Percentiles rank a stretch among this genome's conserved stretches.
Evolutionary conservation across 2,329 filamentous ascomycete genomes (phyloP).

Genomic region (Trichocomaceae sp.): DNA sequence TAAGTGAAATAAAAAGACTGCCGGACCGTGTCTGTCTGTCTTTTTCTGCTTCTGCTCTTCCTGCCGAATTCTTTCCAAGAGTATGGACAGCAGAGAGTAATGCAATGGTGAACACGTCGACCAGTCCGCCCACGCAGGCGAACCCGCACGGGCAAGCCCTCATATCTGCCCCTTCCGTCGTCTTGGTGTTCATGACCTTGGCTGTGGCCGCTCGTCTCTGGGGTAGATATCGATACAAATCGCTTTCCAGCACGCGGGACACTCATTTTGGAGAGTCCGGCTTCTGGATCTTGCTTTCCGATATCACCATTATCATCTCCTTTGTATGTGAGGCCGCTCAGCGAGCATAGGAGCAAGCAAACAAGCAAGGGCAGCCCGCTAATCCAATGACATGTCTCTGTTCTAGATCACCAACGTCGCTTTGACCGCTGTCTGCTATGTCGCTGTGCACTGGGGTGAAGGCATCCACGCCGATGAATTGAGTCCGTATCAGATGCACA

Average conservation of each 20-base stretch:
- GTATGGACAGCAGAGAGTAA: background rate
- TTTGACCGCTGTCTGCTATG: conserved; percentile 2
- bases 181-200: background rate
- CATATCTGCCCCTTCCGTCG: background rate
- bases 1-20: no score
- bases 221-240: conserved; percentile 3
- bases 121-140: background rate
- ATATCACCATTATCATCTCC: background rate
- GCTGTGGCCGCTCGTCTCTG: conserved; percentile 3
- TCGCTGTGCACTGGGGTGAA: conserved; percentile 1
- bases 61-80: no score
- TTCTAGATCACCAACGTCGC: conserved; percentile 1
- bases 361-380: no score
- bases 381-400: background rate
- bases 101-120: conserved; percentile 1
- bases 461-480: conserved; percentile 3
- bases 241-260: conserved; percentile 1
- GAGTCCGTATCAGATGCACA: background rate
- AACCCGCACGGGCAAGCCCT: background rate
- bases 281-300: conserved; percentile 5
- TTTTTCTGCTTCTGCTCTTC: no score
- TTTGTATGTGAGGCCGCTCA: background rate
- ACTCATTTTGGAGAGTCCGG: background rate
- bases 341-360: no score
- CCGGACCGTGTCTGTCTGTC: no score